Evolutionary conservation across 2,329 filamentous ascomycete genomes (phyloP).

Genomic region (Aschersonia sp.): DNA sequence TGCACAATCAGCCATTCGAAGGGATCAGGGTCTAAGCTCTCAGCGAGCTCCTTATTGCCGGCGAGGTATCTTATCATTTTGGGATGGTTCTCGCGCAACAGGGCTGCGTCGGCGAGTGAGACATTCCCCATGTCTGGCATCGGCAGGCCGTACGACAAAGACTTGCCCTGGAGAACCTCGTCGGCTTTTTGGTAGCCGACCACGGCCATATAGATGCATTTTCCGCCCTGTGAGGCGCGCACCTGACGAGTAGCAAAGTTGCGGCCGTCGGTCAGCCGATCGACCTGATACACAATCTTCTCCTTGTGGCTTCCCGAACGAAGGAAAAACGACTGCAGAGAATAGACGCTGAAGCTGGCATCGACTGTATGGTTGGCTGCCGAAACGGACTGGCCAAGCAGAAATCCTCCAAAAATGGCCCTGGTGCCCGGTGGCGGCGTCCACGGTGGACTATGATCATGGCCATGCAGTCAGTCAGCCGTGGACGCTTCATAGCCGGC

Average conservation of each 20-base stretch:
- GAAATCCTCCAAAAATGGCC: background rate
- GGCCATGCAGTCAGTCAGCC: too few species aligned
- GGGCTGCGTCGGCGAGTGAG: background rate
- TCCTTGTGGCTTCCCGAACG: background rate
- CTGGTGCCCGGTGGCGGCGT: background rate
- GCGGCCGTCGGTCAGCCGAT: background rate
- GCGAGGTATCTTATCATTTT: background rate
- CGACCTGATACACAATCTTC: background rate
- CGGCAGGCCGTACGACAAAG: background rate
- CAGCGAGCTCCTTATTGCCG: background rate
- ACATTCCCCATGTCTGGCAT: background rate
- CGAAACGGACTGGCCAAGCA: background rate
- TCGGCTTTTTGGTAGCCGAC: background rate
- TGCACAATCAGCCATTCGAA: background rate
- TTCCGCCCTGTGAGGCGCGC: background rate
- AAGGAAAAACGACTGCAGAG: background rate
- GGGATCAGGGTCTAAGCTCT: background rate
- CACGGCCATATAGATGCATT: background rate
- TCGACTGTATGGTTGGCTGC: background rate
- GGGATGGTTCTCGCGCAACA: background rate
- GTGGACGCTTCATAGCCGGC: too few species aligned
- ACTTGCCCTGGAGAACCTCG: background rate
- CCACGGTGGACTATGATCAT: background rate
- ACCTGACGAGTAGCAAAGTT: background rate
- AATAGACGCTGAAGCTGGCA: background rate